Evolutionary conservation across 1,139 yeast genomes (phyloP).

Genomic region (Keqinozyma sinolaborantium): DNA sequence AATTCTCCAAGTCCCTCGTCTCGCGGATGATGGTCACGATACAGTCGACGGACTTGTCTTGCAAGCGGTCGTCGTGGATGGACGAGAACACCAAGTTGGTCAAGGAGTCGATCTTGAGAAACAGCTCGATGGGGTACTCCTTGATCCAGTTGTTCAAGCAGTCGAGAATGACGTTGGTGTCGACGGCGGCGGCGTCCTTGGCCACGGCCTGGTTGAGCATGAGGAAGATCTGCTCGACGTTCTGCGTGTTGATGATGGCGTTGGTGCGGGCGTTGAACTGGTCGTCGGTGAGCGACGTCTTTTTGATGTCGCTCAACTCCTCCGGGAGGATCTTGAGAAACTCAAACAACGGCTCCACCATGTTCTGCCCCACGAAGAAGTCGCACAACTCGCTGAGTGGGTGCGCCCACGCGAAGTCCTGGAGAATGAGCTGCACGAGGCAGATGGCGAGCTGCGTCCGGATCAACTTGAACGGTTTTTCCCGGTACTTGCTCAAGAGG

Average conservation of each 20-base stretch:
- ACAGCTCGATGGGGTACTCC: slow-evolving; percentile 71
- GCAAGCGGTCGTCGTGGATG: slow-evolving; percentile 59
- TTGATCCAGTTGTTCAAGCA: slow-evolving; percentile 88
- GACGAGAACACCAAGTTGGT: slow-evolving; percentile 70
- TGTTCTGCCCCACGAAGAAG: slow-evolving; percentile 33
- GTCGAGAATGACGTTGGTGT: slow-evolving; percentile 48
- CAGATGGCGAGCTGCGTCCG: slow-evolving; percentile 80
- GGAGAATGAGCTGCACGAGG: slow-evolving; percentile 77
- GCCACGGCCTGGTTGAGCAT: slow-evolving; percentile 53
- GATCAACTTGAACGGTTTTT: slow-evolving; percentile 50
- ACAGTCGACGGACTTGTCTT: slow-evolving; percentile 88
- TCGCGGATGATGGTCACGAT: slow-evolving; percentile 74
- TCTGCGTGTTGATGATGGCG: slow-evolving; percentile 49
- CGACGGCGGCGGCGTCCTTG: slow-evolving; percentile 8
- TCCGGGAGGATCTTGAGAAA: slow-evolving; percentile 88
- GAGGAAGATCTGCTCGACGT: slow-evolving; percentile 65
- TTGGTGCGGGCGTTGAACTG: slow-evolving; percentile 69
- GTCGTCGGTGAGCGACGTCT: slow-evolving; percentile 76
- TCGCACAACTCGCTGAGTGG: slow-evolving; percentile 68
- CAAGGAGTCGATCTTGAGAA: slow-evolving; percentile 59
- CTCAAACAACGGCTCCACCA: slow-evolving; percentile 47
- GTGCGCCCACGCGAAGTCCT: slow-evolving; percentile 66
- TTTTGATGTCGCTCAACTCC: slow-evolving; percentile 76
- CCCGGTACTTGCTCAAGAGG: slow-evolving; percentile 47
- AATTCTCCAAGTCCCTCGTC: slow-evolving; percentile 69